These are phyloP conservation scores for Dichotomopilus funicola DNA, from an alignment of 2,329 filamentous ascomycete species.

Conservation along the genomic window DNA sequence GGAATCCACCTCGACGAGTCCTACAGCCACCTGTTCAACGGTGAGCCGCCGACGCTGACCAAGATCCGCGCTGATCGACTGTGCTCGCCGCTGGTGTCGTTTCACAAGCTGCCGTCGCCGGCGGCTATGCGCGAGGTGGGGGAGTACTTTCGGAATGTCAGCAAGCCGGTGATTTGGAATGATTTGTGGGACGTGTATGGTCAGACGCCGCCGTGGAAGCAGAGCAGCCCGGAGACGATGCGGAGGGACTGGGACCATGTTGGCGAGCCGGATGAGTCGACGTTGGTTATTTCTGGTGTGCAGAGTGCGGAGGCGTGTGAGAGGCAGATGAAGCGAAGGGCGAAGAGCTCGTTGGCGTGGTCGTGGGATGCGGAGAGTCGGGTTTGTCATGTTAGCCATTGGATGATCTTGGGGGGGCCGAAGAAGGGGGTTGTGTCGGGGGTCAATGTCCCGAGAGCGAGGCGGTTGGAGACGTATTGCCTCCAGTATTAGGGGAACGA, in stretches of 20 bases:
- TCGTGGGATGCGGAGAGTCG: constrained; percentile 18
- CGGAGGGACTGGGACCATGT: constrained; percentile 41
- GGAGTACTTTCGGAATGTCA: constrained; percentile 33
- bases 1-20: constrained; percentile 51
- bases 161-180: constrained; percentile 42
- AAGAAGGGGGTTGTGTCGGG: constrained; percentile 16
- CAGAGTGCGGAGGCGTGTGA: constrained; percentile 17
- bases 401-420: constrained; percentile 21
- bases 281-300: constrained; percentile 22
- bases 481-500: not conserved
- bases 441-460: constrained; percentile 13
- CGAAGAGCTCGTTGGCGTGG: constrained; percentile 21
- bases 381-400: constrained; percentile 22
- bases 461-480: constrained; percentile 12
- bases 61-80: constrained; percentile 44
- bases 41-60: constrained; percentile 44
- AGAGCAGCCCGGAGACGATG: constrained; percentile 28
- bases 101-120: constrained; percentile 43
- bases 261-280: constrained; percentile 41
- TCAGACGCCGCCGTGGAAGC: constrained; percentile 31
- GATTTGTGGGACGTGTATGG: constrained; percentile 46
- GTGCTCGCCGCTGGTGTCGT: constrained; percentile 49
- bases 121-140: constrained; percentile 42
- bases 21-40: constrained; percentile 50
- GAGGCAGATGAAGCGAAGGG: constrained; percentile 11